These are phyloP conservation scores for Zygotorulaspora chibaensis DNA, from an alignment of 805 yeast species.

Conservation along the genomic window DNA sequence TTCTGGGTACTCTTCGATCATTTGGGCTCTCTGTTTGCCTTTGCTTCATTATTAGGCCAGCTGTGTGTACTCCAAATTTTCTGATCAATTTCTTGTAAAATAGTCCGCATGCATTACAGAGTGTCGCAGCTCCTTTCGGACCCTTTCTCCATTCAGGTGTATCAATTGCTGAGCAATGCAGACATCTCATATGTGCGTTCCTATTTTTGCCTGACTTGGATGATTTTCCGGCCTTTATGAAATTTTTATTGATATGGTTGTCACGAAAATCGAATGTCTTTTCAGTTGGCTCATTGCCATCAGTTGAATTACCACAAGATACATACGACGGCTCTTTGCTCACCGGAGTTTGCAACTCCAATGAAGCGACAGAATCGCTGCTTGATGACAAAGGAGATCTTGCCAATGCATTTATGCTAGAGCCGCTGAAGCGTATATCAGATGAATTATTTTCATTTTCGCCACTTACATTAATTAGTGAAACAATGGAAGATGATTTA, in stretches of 20 bases:
- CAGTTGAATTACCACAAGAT: background rate
- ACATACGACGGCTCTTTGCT: background rate
- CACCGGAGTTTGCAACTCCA: background rate
- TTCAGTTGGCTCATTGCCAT: background rate
- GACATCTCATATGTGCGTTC: slow-evolving; percentile 16
- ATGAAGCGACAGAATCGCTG: slow-evolving; percentile 4
- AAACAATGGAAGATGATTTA: slow-evolving; percentile 9
- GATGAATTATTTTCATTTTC: background rate
- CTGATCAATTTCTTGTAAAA: slow-evolving; percentile 65
- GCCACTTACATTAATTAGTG: slow-evolving; percentile 6
- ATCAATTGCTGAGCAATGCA: slow-evolving; percentile 20
- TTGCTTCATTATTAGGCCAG: slow-evolving; percentile 16
- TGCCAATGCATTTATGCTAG: slow-evolving; percentile 7
- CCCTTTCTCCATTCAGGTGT: slow-evolving; percentile 85
- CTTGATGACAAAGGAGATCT: slow-evolving; percentile 8
- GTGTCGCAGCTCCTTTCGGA: slow-evolving; percentile 68
- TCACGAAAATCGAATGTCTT: background rate
- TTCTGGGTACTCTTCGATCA: slow-evolving; percentile 18
- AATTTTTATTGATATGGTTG: background rate
- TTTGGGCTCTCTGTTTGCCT: slow-evolving; percentile 14
- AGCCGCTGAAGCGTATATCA: slow-evolving; percentile 2
- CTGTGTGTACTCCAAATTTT: slow-evolving; percentile 16
- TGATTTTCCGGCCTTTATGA: slow-evolving; percentile 11
- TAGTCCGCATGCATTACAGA: slow-evolving; percentile 82
- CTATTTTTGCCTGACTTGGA: slow-evolving; percentile 18